Base-by-base conservation (phyloP, 2,329 filamentous ascomycete genomes). In the Nothophoma quercina region DNA sequence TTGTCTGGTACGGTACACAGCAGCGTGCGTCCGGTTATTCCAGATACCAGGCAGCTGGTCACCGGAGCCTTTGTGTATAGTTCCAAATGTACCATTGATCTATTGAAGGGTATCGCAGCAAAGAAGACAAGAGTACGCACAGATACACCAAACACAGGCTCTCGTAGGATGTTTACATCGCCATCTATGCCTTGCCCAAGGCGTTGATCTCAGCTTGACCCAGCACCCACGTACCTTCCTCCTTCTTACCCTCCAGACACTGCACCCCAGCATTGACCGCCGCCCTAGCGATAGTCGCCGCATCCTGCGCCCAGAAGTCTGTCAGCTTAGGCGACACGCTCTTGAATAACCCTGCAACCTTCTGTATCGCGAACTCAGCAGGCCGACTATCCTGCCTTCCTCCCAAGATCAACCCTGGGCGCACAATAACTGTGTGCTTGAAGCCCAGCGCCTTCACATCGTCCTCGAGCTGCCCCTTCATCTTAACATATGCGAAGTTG, bases 381-480 rank as follows among this genome's bases (percentile, higher is more conserved):
- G 81, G 71, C 43, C 89, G 81, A 43, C 79, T 78, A 53, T 87
- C 80, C 64, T 88, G 82, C 49, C 93, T 81, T 13, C 83, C 71
- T 2, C 93, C 93, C 2, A 92, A 73, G 62, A 97, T 89, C 56
- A 92, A 58, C 0, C 90, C 93, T 0, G 93, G 93, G 35, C 86
- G 75, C 32, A 88, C 40, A 46, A 97, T 88, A 48, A 96, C 83
- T 4, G 87, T 88, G 60, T 89, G 85, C 41, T 93, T 89, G 68
- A 96, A 96, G 4, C 79, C 87, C 4, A 93, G 76, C 33, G 77
- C 83, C 70, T 85, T 84, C 54, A 96, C 83, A 13, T 85, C 80
- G 26, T 96, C 88, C 73, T 98, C 93, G 32, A 96, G 85, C 64
- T 95, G 90, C 19, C 85, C 86, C 80, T 97, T 97, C 90, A 97